A percentile compares a stretch with the other conserved stretches of the same genome.
phyloP scores from a whole-genome alignment of 1,284 basidiomycete species.

The Boletus smithii region DNA sequence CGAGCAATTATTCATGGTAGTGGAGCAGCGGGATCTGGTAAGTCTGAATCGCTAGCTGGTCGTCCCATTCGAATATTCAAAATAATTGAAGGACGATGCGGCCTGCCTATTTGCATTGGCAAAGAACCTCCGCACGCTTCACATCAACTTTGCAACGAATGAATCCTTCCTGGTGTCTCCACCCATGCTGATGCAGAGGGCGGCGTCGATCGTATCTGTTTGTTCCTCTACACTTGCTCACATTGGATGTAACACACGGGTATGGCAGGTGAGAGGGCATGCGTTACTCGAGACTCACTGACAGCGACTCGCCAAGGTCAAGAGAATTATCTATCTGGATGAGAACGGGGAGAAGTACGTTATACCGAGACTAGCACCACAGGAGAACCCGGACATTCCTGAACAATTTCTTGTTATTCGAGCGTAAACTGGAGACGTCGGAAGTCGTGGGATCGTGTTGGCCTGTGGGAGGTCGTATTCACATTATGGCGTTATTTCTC shows the following conservation, averaged over 20 bases:
- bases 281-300: neutral
- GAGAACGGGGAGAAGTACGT: constrained; percentile 39
- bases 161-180: constrained; percentile 16
- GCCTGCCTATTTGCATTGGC: constrained; percentile 35
- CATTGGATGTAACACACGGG: constrained; percentile 51
- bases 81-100: constrained; percentile 38
- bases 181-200: constrained; percentile 34
- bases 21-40: constrained; percentile 49
- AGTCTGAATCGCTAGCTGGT: constrained; percentile 17
- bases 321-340: constrained; percentile 37
- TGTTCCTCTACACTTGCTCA: constrained; percentile 44
- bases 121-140: constrained; percentile 32
- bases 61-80: constrained; percentile 1
- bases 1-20: constrained; percentile 59
- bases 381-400: constrained; percentile 64
- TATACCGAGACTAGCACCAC: constrained; percentile 44
- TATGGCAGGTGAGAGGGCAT: constrained; percentile 46
- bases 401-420: constrained; percentile 69
- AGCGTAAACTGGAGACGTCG: constrained; percentile 14
- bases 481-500: constrained; percentile 1
- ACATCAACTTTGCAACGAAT: constrained; percentile 28
- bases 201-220: constrained; percentile 37
- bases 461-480: neutral
- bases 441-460: neutral
- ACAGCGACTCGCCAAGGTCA: constrained; percentile 41